Percentiles rank a stretch among this genome's conserved stretches.
Evolutionary conservation across 225 moss, liverwort and hornwort species (phyloP).

Genomic region (Asterella californica): DNA sequence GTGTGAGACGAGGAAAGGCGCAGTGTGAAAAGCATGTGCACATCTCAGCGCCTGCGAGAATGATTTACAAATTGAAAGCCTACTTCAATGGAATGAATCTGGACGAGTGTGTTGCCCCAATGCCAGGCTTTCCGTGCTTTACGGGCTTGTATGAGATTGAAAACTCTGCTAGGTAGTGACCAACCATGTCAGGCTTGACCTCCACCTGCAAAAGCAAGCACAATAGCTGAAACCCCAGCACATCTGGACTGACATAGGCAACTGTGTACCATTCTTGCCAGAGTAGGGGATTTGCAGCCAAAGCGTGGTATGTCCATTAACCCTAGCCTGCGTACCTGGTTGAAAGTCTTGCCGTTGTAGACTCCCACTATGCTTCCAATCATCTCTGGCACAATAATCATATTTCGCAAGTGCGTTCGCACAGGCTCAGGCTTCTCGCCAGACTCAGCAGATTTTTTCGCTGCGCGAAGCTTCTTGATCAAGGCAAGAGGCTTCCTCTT

Average conservation of each 20-base stretch:
- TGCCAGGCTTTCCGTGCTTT: constrained; percentile 43
- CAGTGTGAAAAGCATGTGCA: no score
- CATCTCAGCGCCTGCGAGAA: no score
- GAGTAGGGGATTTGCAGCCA: no score
- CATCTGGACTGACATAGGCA: no score
- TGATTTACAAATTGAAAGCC: no score
- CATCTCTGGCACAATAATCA: constrained; percentile 78
- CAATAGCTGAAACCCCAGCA: no score
- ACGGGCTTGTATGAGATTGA: constrained; percentile 56
- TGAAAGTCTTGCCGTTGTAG: constrained; percentile 75
- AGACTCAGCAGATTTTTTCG: constrained; percentile 47
- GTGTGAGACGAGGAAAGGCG: no score
- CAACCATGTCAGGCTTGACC: constrained; percentile 80
- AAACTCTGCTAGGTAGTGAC: constrained; percentile 81
- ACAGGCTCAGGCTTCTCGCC: constrained; percentile 78
- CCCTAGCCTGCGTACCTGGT: no score
- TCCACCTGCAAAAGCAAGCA: constrained; percentile 41
- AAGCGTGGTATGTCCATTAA: no score
- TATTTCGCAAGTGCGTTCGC: constrained; percentile 61
- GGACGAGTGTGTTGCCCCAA: constrained; percentile 47
- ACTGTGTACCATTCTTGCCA: no score
- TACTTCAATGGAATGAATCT: constrained; percentile 48
- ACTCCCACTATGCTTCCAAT: constrained; percentile 68
- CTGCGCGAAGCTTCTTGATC: constrained; percentile 70
- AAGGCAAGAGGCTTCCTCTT: constrained; percentile 86